A percentile compares a stretch with the other conserved stretches of the same genome.
phyloP scores from a whole-genome alignment of 2,329 filamentous ascomycete genomes.

The Bipolaris oryzae region DNA sequence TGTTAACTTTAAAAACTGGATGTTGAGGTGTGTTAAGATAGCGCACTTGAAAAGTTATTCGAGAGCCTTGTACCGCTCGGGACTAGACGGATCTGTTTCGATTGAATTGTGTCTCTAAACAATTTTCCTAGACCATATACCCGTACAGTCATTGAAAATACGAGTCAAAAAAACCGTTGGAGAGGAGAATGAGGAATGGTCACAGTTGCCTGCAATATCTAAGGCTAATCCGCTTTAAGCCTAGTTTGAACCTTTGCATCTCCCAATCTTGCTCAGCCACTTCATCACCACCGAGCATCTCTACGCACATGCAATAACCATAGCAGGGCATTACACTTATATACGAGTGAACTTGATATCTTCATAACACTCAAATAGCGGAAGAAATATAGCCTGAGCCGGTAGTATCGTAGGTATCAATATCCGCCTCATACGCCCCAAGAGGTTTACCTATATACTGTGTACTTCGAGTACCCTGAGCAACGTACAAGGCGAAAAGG shows the following conservation, averaged over 20 bases:
- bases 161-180: constrained; percentile 11
- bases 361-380: neutral
- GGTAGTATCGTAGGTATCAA: neutral
- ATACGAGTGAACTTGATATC: neutral
- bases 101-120: neutral
- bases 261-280: constrained; percentile 4
- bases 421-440: neutral
- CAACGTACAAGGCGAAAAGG: neutral
- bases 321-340: neutral
- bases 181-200: constrained; percentile 7
- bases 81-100: neutral
- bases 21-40: neutral
- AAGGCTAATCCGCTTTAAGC: constrained; percentile 13
- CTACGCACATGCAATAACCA: neutral
- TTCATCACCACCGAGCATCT: constrained; percentile 2
- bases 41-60: constrained; percentile 21
- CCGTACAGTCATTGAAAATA: constrained; percentile 15
- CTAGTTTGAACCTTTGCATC: constrained; percentile 13
- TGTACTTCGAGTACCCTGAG: neutral
- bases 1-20: neutral
- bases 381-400: neutral
- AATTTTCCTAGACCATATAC: neutral
- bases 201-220: constrained; percentile 5
- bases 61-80: neutral
- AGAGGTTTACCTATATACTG: neutral